A percentile compares a stretch with the other conserved stretches of the same genome.
phyloP scores from a whole-genome alignment of 345 rosid species.

The Lumnitzera littorea region DNA sequence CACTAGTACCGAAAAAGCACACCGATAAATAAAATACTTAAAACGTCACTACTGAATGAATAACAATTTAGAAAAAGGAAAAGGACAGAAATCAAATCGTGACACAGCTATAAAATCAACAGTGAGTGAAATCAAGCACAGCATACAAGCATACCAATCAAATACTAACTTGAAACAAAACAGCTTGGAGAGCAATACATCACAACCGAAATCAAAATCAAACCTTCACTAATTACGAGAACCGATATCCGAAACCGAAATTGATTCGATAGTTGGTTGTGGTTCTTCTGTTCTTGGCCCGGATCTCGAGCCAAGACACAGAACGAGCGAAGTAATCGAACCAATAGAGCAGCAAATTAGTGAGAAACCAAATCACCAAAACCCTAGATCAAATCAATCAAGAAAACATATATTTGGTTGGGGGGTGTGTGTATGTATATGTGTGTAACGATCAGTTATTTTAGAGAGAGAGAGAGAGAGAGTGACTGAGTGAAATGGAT shows the following conservation, averaged over 20 bases:
- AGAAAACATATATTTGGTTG: background rate
- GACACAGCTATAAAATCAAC: too few relatives aligned
- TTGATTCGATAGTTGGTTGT: background rate
- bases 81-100: too few relatives aligned
- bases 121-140: too few relatives aligned
- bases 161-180: constrained; percentile 6
- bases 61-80: too few relatives aligned
- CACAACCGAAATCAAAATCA: too few relatives aligned
- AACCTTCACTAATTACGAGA: background rate
- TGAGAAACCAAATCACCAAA: constrained; percentile 3
- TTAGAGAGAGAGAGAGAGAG: constrained; percentile 1
- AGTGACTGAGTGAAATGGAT: constrained; percentile 20
- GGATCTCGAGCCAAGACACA: constrained; percentile 94
- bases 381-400: constrained; percentile 23
- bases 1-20: too few relatives aligned
- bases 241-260: constrained; percentile 25
- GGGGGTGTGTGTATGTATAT: constrained; percentile 7
- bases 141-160: too few relatives aligned
- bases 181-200: background rate
- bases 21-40: too few relatives aligned
- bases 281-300: constrained; percentile 76
- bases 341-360: background rate
- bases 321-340: background rate
- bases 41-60: too few relatives aligned
- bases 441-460: constrained; percentile 22